A percentile compares a stretch with the other conserved stretches of the same genome.
Evolutionary conservation across 2,329 filamentous ascomycete genomes (phyloP).

Genomic region (Alternaria brassicae): DNA sequence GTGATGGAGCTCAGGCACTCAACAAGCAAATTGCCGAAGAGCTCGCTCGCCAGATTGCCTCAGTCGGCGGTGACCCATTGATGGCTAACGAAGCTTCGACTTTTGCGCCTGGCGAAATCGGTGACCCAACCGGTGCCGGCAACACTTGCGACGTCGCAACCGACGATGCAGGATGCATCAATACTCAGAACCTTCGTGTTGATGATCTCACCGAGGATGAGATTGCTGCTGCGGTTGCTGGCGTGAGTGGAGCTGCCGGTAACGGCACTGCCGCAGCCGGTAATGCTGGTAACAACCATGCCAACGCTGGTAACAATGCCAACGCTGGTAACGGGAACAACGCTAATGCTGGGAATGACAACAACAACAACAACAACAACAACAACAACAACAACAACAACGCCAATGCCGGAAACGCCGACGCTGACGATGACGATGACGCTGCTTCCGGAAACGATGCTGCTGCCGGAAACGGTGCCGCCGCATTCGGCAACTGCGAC

Average conservation of each 20-base stretch:
- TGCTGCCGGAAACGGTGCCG: not conserved
- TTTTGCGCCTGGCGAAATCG: conserved; percentile 66
- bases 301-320: conserved; percentile 9
- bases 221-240: conserved; percentile 58
- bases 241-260: conserved; percentile 29
- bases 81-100: conserved; percentile 68
- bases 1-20: conserved; percentile 60
- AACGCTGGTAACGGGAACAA: conserved; percentile 18
- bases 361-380: not conserved
- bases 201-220: conserved; percentile 62
- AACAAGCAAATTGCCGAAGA: conserved; percentile 69
- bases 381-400: not conserved
- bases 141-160: conserved; percentile 61
- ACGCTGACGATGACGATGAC: not conserved
- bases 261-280: conserved; percentile 1
- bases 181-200: conserved; percentile 60
- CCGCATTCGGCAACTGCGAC: conserved; percentile 56
- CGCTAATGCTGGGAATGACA: conserved; percentile 1
- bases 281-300: conserved; percentile 22
- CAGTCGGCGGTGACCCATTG: conserved; percentile 68
- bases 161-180: conserved; percentile 63
- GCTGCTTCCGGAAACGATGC: not conserved
- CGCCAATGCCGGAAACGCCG: not conserved
- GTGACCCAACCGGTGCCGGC: conserved; percentile 59
- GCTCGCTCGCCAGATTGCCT: conserved; percentile 66